Percentiles rank a stretch among this genome's conserved stretches.
These are phyloP conservation scores for Platanthera guangdongensis DNA, from an alignment of 106 monocot species.

Conservation along the genomic window DNA sequence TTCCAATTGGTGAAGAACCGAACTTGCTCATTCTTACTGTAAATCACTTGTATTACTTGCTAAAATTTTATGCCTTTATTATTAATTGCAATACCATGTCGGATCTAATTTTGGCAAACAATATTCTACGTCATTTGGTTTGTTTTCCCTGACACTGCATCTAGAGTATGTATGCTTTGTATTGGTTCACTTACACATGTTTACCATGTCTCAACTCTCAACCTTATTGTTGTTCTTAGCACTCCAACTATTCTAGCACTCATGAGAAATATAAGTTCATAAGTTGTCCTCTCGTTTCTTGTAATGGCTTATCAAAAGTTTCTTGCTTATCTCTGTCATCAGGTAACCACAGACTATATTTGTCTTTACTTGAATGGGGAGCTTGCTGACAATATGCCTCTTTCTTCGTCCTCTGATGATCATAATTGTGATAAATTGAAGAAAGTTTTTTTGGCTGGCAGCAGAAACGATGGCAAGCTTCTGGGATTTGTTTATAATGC, in stretches of 20 bases:
- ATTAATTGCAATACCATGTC: too few species aligned
- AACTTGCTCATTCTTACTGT: too few species aligned
- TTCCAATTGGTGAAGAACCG: too few species aligned
- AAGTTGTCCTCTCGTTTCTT: background rate
- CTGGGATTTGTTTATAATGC: conserved; percentile 53
- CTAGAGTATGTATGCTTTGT: too few species aligned
- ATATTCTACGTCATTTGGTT: too few species aligned
- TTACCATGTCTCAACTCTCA: background rate
- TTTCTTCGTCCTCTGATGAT: conserved; percentile 19
- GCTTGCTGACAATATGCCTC: conserved; percentile 31
- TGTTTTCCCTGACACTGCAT: too few species aligned
- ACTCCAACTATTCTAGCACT: background rate
- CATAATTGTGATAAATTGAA: conserved; percentile 21
- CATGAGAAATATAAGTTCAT: background rate
- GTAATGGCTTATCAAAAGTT: background rate
- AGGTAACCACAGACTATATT: conserved; percentile 43
- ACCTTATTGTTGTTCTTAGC: background rate
- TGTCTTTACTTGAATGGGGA: conserved; percentile 65
- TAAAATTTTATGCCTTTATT: too few species aligned
- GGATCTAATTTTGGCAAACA: too few species aligned
- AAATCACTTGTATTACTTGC: too few species aligned
- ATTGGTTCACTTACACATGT: background rate
- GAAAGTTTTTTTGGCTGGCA: conserved; percentile 46
- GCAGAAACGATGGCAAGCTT: conserved; percentile 33
- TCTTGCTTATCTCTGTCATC: conserved; percentile 10